Evolutionary conservation across 148 eudicot genomes (phyloP).

Genomic region (Camellia japonica): DNA sequence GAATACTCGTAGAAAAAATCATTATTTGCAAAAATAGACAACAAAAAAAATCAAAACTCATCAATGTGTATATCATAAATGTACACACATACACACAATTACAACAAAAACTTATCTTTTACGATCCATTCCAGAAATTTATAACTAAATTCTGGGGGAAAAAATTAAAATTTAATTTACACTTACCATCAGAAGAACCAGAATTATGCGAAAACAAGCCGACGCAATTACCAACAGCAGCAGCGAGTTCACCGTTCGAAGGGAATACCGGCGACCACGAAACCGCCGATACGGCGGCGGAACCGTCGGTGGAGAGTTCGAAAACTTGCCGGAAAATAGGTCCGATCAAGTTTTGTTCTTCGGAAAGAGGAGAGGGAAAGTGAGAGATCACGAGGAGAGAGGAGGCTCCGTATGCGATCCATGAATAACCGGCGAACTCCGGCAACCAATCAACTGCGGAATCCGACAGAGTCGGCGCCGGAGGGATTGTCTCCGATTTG

Average conservation of each 20-base stretch:
- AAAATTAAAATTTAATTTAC: background rate
- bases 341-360: slow-evolving; percentile 39
- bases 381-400: slow-evolving; percentile 88
- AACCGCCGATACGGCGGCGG: slow-evolving; percentile 49
- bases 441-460: slow-evolving; percentile 60
- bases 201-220: slow-evolving; percentile 46
- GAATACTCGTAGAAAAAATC: background rate
- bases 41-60: background rate
- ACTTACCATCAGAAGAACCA: slow-evolving; percentile 38
- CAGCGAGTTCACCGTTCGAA: slow-evolving; percentile 71
- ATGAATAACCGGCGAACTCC: slow-evolving; percentile 79
- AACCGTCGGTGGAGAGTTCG: slow-evolving; percentile 38
- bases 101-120: background rate
- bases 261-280: slow-evolving; percentile 64
- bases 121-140: background rate
- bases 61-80: background rate
- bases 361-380: slow-evolving; percentile 59
- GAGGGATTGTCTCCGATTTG: slow-evolving; percentile 69
- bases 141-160: background rate
- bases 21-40: background rate
- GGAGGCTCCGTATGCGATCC: slow-evolving; percentile 90
- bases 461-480: slow-evolving; percentile 48
- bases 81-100: background rate
- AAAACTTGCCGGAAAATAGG: slow-evolving; percentile 68
- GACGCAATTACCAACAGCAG: slow-evolving; percentile 45